Evolutionary conservation across 2,329 filamentous ascomycete species (phyloP), one percentile per base, ranked within the genome.

Genomic region (Ceratocystis huliohia): DNA sequence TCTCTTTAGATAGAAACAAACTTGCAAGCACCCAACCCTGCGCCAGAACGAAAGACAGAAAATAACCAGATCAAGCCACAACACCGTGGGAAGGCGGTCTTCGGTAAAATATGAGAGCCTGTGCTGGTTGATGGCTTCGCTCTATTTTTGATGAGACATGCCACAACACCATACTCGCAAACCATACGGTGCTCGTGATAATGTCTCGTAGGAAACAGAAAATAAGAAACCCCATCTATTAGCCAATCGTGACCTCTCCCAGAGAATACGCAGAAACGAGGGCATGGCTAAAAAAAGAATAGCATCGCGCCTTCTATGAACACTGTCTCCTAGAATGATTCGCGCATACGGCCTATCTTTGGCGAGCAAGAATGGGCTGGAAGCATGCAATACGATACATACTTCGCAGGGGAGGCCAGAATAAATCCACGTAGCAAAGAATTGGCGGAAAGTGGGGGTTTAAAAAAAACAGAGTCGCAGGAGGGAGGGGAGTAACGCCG

Each of bases 201-300:
- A 13, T 25, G 20, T 25, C 28, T 56, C 28, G 28, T 45, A 61
- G 33, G 37, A 57, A 59, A 66, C 53, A 53, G 66, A 65, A 66
- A 63, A 61, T 37, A 72, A 75, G 75, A 41, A 30, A 56, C 37
- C 45, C 64, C 50, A 33, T 57, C 46, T 48, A 59, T 66, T 37
- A 30, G 45, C 59, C 57, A 56, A 48, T 63, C 30, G 30, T 20
- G n/a, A 7, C 53, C 53, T 65, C 62, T 53, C 41, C 46, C 33
- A 50, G 41, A 37, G 8, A 30, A 59, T 20, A 67, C 22, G 44
- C 53, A 66, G 41, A 66, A 56, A 33, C 13, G 46, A 66, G 37
- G 61, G 61, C 25, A 61, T n/a, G 53, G 48, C 22, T 48, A 28
- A 25, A 67, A 59, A 22, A 62, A 61, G 53, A 65, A 65, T 33